Evolutionary conservation across 2,329 filamentous ascomycete genomes (phyloP).

Genomic region (Paraphaeosphaeria minitans): DNA sequence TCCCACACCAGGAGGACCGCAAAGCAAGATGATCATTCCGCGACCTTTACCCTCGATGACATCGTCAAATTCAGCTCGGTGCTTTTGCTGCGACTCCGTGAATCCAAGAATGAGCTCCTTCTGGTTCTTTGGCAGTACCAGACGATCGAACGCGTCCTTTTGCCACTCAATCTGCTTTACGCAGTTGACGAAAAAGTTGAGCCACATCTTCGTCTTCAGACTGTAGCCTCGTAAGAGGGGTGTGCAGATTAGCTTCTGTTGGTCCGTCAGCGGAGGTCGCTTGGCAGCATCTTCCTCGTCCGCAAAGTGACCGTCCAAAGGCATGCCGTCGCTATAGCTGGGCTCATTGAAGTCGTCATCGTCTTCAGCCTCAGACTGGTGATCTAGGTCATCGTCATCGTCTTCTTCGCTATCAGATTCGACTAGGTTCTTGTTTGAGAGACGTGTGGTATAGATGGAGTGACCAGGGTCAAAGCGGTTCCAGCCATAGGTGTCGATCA

Average conservation of each 20-base stretch:
- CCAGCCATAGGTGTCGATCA: conserved; percentile 60
- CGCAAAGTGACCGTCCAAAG: conserved; percentile 42
- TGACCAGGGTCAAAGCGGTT: conserved; percentile 55
- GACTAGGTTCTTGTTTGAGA: conserved; percentile 37
- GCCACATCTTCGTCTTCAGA: conserved; percentile 34
- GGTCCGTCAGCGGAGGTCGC: conserved; percentile 25
- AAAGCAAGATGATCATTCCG: conserved; percentile 58
- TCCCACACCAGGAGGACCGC: conserved; percentile 59
- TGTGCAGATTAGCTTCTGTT: conserved; percentile 35
- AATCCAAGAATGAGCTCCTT: conserved; percentile 43
- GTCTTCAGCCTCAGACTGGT: not conserved
- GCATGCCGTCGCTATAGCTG: conserved; percentile 23
- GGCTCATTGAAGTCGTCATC: conserved; percentile 8
- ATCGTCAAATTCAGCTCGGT: conserved; percentile 31
- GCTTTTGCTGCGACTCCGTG: conserved; percentile 34
- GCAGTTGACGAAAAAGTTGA: conserved; percentile 37
- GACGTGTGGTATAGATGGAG: conserved; percentile 45
- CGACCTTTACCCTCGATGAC: conserved; percentile 55
- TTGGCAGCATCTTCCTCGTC: conserved; percentile 27
- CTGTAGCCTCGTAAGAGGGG: conserved; percentile 38
- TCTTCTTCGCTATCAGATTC: conserved; percentile 5
- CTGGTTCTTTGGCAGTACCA: conserved; percentile 37
- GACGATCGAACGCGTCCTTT: conserved; percentile 32
- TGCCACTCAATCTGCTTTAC: conserved; percentile 41
- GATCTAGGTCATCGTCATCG: conserved; percentile 8